These are phyloP conservation scores for Tricholoma terreum DNA, from an alignment of 768 basidiomycete genomes.

Conservation along the genomic window DNA sequence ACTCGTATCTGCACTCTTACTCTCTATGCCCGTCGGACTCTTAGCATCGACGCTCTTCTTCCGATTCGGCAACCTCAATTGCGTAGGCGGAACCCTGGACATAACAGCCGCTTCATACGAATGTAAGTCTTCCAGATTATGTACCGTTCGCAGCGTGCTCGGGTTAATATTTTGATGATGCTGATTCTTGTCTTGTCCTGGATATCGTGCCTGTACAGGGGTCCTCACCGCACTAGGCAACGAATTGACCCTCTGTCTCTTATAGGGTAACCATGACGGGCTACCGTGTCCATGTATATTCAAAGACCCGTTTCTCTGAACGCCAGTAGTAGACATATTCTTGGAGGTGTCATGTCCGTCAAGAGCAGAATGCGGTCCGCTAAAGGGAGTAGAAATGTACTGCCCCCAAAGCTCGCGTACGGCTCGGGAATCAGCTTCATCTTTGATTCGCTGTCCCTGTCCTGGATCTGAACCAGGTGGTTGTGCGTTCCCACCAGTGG, in stretches of 20 bases:
- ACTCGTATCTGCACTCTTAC: constrained; percentile 5
- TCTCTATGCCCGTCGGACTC: no score
- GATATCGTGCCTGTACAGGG: background rate
- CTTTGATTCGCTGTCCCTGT: constrained; percentile 38
- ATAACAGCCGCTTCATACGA: constrained; percentile 76
- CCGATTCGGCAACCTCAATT: constrained; percentile 48
- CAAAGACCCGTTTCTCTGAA: background rate
- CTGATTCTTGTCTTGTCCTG: background rate
- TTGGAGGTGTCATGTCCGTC: background rate
- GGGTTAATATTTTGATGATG: constrained; percentile 2
- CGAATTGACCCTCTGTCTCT: background rate
- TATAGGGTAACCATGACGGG: no score
- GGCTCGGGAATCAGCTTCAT: background rate
- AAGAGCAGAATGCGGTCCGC: constrained; percentile 3
- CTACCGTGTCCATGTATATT: no score
- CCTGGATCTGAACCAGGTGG: background rate
- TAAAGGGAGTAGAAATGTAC: constrained; percentile 6
- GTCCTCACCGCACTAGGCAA: background rate
- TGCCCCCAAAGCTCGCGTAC: constrained; percentile 22
- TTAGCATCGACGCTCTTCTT: constrained; percentile 11
- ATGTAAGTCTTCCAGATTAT: constrained; percentile 58
- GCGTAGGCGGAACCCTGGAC: constrained; percentile 18
- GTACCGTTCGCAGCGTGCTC: constrained; percentile 34
- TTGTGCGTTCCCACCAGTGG: constrained; percentile 2
- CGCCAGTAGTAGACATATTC: background rate